Conservation (phyloP, 148 eudicot species). For the Diospyros lotus region DNA sequence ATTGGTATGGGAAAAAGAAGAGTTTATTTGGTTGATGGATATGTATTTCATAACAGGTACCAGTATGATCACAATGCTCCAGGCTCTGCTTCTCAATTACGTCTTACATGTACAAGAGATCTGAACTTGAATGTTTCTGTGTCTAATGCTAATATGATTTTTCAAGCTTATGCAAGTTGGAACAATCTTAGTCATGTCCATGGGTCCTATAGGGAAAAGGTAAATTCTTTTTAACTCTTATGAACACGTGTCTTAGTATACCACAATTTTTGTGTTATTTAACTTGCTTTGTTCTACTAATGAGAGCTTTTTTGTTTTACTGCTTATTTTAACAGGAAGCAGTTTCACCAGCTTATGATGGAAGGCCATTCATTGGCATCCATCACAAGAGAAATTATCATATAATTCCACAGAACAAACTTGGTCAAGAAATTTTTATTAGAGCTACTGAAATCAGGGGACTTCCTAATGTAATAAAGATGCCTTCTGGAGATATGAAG, state of each 20-base stretch:
- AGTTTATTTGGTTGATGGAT: too few species aligned
- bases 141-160: constrained; percentile 81
- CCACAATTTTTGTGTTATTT: constrained; percentile 1
- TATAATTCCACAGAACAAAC: constrained; percentile 82
- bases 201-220: constrained; percentile 39
- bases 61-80: constrained; percentile 72
- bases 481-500: constrained; percentile 88
- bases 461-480: constrained; percentile 58
- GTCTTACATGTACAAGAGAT: constrained; percentile 74
- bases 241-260: background rate
- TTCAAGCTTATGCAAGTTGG: constrained; percentile 99
- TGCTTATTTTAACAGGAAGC: constrained; percentile 46
- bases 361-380: constrained; percentile 46
- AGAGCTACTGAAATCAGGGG: constrained; percentile 68
- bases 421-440: constrained; percentile 86
- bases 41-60: constrained; percentile 47
- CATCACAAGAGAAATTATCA: constrained; percentile 68
- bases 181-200: constrained; percentile 65
- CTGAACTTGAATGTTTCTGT: constrained; percentile 84
- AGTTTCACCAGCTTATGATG: constrained; percentile 42
- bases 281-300: background rate
- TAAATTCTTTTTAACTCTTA: constrained; percentile 19
- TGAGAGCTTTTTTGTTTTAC: background rate
- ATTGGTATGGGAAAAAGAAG: background rate
- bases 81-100: constrained; percentile 85